Conservation (phyloP, 1,139 yeast species). For the Tardiomyces depauwii region DNA sequence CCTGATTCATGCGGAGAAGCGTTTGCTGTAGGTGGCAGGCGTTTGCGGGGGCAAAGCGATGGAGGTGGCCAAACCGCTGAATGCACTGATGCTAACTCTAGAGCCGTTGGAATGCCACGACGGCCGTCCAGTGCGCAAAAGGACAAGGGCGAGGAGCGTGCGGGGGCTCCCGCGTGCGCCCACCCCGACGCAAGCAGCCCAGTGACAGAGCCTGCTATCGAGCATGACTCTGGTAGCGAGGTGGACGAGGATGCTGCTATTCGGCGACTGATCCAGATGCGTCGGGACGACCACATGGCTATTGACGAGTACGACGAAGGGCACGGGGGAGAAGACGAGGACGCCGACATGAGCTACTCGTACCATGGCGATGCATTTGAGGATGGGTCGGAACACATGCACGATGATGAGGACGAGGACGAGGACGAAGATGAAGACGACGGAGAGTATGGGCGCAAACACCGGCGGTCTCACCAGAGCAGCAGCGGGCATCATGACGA, state of each 20-base stretch:
- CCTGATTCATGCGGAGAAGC: too few species aligned
- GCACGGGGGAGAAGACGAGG: not conserved
- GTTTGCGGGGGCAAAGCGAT: too few species aligned
- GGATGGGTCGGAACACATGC: not conserved
- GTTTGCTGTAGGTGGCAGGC: too few species aligned
- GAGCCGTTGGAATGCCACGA: not conserved
- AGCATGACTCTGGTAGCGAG: not conserved
- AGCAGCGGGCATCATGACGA: not conserved
- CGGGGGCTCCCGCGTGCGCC: not conserved
- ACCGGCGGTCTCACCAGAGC: slow-evolving; percentile 5
- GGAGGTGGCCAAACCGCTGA: too few species aligned
- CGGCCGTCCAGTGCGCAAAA: not conserved
- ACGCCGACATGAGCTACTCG: not conserved
- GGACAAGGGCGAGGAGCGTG: not conserved
- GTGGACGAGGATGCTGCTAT: not conserved
- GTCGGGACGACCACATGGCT: not conserved
- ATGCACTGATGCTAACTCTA: not conserved
- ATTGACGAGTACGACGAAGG: not conserved
- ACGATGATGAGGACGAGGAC: not conserved
- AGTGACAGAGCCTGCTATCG: not conserved
- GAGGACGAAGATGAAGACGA: slow-evolving; percentile 5
- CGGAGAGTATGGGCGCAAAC: slow-evolving; percentile 6
- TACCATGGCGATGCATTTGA: not conserved
- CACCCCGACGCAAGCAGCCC: too few species aligned
- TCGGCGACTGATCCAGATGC: not conserved